Conservation (phyloP, 305 asterid genomes). For the Salvia sclarea region DNA sequence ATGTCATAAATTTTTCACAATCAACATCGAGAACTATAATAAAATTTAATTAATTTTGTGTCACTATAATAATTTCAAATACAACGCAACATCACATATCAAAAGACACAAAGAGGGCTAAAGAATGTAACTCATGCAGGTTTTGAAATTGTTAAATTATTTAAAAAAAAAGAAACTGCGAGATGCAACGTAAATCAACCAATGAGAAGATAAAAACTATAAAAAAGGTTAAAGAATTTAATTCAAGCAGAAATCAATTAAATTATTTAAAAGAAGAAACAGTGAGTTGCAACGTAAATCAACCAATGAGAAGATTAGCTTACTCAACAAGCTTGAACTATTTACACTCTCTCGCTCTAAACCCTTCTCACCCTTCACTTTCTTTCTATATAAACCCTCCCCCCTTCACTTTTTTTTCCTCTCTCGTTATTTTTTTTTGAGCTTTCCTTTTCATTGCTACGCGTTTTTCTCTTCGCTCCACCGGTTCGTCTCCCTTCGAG, state of each 20-base stretch:
- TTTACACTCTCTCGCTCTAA: slow-evolving; percentile 17
- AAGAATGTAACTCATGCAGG: not conserved
- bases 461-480: slow-evolving; percentile 29
- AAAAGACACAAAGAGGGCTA: no score
- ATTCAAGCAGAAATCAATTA: not conserved
- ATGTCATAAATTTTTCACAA: no score
- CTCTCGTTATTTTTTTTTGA: not conserved
- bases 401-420: not conserved
- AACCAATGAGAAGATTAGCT: slow-evolving; percentile 34
- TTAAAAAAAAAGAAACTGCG: not conserved
- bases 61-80: no score
- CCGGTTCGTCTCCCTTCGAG: slow-evolving; percentile 38
- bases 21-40: no score
- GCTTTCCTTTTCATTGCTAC: not conserved
- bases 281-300: slow-evolving; percentile 7
- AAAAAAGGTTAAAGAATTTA: no score
- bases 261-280: not conserved
- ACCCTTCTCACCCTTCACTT: slow-evolving; percentile 23
- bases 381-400: slow-evolving; percentile 36
- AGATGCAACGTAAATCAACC: slow-evolving; percentile 24
- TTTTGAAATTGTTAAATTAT: not conserved
- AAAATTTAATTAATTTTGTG: no score
- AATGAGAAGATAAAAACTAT: slow-evolving; percentile 22
- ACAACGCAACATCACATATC: not conserved
- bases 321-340: slow-evolving; percentile 25